Conservation (phyloP, 345 rosid species). For the Eutrema heterophyllum region DNA sequence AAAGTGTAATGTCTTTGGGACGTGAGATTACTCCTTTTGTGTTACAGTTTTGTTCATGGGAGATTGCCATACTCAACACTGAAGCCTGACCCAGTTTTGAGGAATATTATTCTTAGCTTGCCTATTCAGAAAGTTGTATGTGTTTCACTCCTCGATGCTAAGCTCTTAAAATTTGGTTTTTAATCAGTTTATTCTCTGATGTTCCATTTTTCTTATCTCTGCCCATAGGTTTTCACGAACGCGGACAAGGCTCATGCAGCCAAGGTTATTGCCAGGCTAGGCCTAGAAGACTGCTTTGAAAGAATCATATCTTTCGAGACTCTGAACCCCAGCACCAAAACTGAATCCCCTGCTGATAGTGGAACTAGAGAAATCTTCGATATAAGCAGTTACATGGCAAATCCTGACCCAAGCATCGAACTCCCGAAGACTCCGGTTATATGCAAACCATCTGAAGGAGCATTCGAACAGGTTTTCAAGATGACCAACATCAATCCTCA, state of each 20-base stretch:
- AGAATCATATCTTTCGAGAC: conserved; percentile 85
- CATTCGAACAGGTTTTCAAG: conserved; percentile 68
- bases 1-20: background rate
- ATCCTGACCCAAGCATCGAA: conserved; percentile 23
- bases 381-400: conserved; percentile 35
- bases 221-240: conserved; percentile 66
- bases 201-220: background rate
- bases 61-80: conserved; percentile 69
- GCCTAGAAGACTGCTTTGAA: conserved; percentile 88
- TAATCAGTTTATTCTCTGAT: background rate
- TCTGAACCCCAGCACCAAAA: conserved; percentile 49
- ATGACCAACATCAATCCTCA: conserved; percentile 65
- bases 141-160: background rate
- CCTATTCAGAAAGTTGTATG: conserved; percentile 87
- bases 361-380: conserved; percentile 38
- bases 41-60: conserved; percentile 82
- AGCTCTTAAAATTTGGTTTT: background rate
- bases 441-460: conserved; percentile 84
- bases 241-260: conserved; percentile 78
- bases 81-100: conserved; percentile 80
- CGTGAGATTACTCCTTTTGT: background rate
- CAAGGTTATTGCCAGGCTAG: conserved; percentile 66
- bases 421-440: conserved; percentile 63
- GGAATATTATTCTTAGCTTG: conserved; percentile 72
- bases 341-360: conserved; percentile 25